phyloP scores from a whole-genome alignment of 1,139 yeast species.

The Sugiyamaella novakii region DNA sequence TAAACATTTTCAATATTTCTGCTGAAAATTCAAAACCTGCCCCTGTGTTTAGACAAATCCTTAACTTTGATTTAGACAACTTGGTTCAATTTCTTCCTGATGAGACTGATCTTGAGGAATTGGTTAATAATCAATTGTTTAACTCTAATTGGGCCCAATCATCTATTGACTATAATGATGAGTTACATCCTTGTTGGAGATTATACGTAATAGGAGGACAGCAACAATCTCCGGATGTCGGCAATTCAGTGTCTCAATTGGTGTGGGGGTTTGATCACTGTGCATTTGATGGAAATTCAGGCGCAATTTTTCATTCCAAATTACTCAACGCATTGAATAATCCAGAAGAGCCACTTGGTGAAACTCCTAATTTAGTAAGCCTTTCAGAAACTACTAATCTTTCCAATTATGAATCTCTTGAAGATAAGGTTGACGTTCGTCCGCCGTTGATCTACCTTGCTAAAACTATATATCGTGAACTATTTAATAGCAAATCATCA shows the following conservation, averaged over 20 bases:
- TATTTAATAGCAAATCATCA: constrained; percentile 5
- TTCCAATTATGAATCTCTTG: constrained; percentile 24
- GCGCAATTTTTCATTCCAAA: constrained; percentile 29
- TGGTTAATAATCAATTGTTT: constrained; percentile 21
- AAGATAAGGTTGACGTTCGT: constrained; percentile 23
- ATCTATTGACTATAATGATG: constrained; percentile 21
- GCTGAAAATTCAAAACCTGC: constrained; percentile 2
- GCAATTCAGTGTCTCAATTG: too few species aligned
- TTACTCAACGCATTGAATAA: constrained; percentile 24
- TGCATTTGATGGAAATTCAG: constrained; percentile 32
- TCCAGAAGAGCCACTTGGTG: too few species aligned
- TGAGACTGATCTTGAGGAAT: constrained; percentile 17
- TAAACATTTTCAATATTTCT: constrained; percentile 17
- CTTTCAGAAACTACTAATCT: too few species aligned
- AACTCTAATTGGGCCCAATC: constrained; percentile 9
- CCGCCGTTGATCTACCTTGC: constrained; percentile 22
- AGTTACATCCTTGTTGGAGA: constrained; percentile 29
- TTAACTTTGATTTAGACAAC: constrained; percentile 21
- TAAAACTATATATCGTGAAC: constrained; percentile 2
- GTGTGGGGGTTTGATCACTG: constrained; percentile 34
- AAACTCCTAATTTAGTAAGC: too few species aligned
- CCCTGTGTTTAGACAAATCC: constrained; percentile 18
- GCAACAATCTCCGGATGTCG: too few species aligned
- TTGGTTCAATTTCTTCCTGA: constrained; percentile 23
- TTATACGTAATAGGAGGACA: constrained; percentile 24